Evolutionary conservation across 2,329 filamentous ascomycete genomes (phyloP), one percentile per base, ranked within the genome.

Genomic region (Penicillium sp.): DNA sequence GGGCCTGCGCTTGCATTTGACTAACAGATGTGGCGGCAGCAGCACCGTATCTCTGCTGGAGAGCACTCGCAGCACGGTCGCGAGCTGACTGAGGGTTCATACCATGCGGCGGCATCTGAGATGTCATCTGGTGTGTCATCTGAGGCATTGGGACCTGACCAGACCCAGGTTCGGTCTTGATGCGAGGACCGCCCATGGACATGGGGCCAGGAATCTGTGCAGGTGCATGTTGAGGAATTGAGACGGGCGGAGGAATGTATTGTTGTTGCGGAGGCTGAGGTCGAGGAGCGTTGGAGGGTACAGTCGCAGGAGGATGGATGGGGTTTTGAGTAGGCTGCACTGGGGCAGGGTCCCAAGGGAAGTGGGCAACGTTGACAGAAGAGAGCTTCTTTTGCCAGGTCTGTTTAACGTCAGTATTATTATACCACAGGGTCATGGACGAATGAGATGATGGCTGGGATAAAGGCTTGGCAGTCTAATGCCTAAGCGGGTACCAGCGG

Each of bases 321-420:
- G 73, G 70, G 39, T 73, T 70, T 65, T 63, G 77, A 59, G 71
- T 72, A 48, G 84, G 82, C 48, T 89, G 87, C 9, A 64, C 66
- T 46, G 88, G 88, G 69, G 89, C 87, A 41, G 94, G 93, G 70
- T 99, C 94, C 94, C 94, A 99, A 10, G 94, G 93, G 72, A 97
- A 97, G 53, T 84, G 80, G 55, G 94, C 94, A 57, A 97, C 88
- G 62, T 88, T 86, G 61, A 95, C 86, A 63, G 86, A 85, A 1
- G 92, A 89, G 34, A 99, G 82, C 75, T 95, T 97, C 66, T 87
- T 82, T 80, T 97, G 92, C 94, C 94, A 99, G 77, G 88, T 90
- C 92, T 97, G 71, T 58, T 18, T 34, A 21, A 40, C 45, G 50
- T 54, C 51, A 27, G 40, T 41, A 57, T 42, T 45, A 38, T 39